phyloP scores from a whole-genome alignment of 2,329 filamentous ascomycete genomes.

The Colletotrichum costaricense region DNA sequence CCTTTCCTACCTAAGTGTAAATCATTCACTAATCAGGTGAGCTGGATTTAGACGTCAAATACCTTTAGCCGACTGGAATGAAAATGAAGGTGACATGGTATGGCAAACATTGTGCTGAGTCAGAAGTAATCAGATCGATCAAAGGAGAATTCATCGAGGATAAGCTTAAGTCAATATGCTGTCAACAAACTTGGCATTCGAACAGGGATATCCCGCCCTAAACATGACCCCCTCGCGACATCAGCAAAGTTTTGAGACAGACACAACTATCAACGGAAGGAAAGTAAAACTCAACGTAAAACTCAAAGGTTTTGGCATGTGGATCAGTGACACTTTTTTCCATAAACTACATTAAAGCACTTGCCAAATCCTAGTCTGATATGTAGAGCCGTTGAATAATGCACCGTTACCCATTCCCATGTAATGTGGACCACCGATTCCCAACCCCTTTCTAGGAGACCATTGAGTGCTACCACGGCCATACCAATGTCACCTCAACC shows the following conservation, averaged over 20 bases:
- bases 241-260: slow-evolving; percentile 6
- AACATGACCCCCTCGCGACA: background rate
- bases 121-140: no score
- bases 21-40: no score
- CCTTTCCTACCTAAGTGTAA: no score
- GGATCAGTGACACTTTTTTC: background rate
- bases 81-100: no score
- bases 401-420: slow-evolving; percentile 8
- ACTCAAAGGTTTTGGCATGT: slow-evolving; percentile 2
- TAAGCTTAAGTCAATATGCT: slow-evolving; percentile 24
- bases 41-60: no score
- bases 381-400: slow-evolving; percentile 8
- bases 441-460: background rate
- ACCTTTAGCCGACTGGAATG: no score
- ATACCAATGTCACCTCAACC: background rate
- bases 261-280: background rate
- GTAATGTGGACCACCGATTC: background rate
- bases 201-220: slow-evolving; percentile 1
- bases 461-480: background rate
- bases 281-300: background rate
- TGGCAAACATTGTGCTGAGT: background rate
- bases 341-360: slow-evolving; percentile 12
- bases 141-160: no score
- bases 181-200: background rate
- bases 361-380: slow-evolving; percentile 13